Base-by-base conservation (phyloP, 1,284 basidiomycete species). In the Amanita bisporigera region DNA sequence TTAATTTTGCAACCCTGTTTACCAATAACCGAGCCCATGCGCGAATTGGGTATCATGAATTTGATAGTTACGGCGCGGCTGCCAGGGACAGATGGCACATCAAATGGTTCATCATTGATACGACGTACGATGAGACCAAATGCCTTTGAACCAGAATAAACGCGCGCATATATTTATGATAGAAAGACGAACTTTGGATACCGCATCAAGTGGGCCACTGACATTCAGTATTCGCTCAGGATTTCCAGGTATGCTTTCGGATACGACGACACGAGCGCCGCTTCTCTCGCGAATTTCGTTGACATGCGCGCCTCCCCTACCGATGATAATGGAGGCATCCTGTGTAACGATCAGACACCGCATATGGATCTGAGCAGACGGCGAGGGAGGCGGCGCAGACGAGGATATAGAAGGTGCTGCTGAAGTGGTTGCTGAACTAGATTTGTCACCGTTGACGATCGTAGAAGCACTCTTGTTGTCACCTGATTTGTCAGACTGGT, bases 21-120 rank as follows among this genome's bases (percentile, higher is more conserved):
- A 69, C 98, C 98, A 75, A 99, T 99, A 68, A 99, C 96, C 41
- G 96, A 98, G 43, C 98, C 98, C 98, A 99, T 99, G 68, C 97
- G 92, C 19, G 96, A 97, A 83, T 99, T 98, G 72, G 98, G 98
- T 63, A 99, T 97, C 90, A 99, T 99, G 79, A 98, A 98, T 82
- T 99, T 98, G 85, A 99, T 99, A 31, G 98, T 99, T 65, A 99
- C 97, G 29, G 98, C 97, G 67, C 97, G 90, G 75, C 96, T 98
- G 65, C 98, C 98, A 52, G 98, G 98, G 7, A 99, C 93, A 33
- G 98, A 99, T 12, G 98, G 94, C 64, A 95, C 92, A 77, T 99
- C 97, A 79, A 97, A 99, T 1, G 98, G 97, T 79, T 99, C 98
- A 79, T 99, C 98, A 79, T 99, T 99, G 83, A 99, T 99, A 73